A percentile compares a stretch with the other conserved stretches of the same genome.
Evolutionary conservation across 306 rosid species (phyloP).

Genomic region (Prunus dulcis): DNA sequence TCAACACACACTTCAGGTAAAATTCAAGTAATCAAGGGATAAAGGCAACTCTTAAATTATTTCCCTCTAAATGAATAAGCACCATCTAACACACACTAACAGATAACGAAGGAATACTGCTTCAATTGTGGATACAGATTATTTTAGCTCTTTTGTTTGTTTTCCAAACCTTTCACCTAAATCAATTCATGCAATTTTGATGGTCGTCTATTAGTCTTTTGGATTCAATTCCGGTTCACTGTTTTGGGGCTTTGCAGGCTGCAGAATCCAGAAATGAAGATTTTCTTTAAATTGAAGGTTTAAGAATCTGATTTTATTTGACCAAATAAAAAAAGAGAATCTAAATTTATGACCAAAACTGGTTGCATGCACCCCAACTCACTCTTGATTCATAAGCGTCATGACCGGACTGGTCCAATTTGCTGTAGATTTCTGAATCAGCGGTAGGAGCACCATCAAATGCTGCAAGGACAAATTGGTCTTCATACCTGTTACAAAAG

Average conservation of each 20-base stretch:
- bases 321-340: too few relatives aligned
- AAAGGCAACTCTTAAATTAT: not conserved
- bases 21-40: not conserved
- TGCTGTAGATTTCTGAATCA: constrained; percentile 73
- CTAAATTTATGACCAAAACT: constrained; percentile 1
- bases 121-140: not conserved
- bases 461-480: constrained; percentile 71
- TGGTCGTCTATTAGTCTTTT: not conserved
- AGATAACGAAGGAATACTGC: not conserved
- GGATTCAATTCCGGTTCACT: not conserved
- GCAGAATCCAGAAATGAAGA: not conserved
- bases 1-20: not conserved
- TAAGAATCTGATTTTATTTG: not conserved
- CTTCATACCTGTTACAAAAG: constrained; percentile 55
- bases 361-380: constrained; percentile 23
- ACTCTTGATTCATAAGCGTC: constrained; percentile 82
- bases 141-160: not conserved
- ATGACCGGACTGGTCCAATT: constrained; percentile 68
- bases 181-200: not conserved
- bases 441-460: constrained; percentile 95
- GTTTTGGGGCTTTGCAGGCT: not conserved
- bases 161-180: not conserved
- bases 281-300: not conserved
- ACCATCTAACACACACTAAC: not conserved
- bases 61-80: not conserved